Evolutionary conservation across 169 alveolate species (phyloP), one percentile per base, ranked within the genome.

Genomic region (Pseudocohnilembus persalinus): DNA sequence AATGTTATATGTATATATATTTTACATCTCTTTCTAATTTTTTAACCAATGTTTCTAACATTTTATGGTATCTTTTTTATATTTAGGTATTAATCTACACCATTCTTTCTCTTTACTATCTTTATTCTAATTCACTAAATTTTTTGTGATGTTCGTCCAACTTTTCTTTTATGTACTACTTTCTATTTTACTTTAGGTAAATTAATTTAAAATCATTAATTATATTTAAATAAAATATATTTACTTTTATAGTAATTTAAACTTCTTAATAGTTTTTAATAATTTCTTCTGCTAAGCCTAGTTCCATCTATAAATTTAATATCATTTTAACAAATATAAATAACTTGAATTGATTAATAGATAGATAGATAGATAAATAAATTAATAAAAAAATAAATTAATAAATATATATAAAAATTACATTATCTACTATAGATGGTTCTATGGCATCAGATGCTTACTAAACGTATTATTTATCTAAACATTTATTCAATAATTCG

Each of bases 401-500:
- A 49, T 49, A 49, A 49, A 49, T 11, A 49, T 20, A 4, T 49
- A 49, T 49, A 11, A 49, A 11, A 20, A 4, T 49, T 79, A 79
- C 84, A 79, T 79, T 79, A 28, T 35, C 26, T n/a, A 79, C 29
- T 11, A 79, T 29, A 63, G 34, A 74, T 28, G 35, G 32, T 26
- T 79, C 84, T 27, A 79, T 79, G 4, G 64, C 63, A 63, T 79
- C 76, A 27, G 64, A 74, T 28, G 76, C 84, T 34, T 72, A 29
- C 31, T 79, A 35, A 74, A 79, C 63, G 49, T 49, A 79, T 49
- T 79, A 49, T 49, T 30, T 34, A 79, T 79, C 84, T 16, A 79
- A 29, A 64, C 84, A 79, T 28, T 68, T 49, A 64, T 79, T 79
- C n/a, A 79, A 73, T 6, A 79, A 72, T 49, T 79, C 84, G 49